phyloP scores from a whole-genome alignment of 2,329 filamentous ascomycete species.

The Epichloe bromicola region DNA sequence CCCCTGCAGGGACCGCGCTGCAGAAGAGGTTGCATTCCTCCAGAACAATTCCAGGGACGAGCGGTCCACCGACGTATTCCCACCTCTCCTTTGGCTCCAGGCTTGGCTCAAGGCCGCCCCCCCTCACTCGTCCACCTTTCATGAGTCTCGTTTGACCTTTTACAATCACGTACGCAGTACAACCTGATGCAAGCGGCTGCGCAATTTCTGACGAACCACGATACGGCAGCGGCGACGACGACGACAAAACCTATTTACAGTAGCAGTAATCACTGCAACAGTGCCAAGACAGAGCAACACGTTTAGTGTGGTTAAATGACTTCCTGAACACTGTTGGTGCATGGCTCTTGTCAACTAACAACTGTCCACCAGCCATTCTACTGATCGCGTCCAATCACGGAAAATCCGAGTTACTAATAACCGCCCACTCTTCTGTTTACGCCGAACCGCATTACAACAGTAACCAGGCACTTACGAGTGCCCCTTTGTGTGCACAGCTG shows the following conservation, averaged over 20 bases:
- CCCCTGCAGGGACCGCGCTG: neutral
- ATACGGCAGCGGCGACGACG: neutral
- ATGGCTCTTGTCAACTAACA: neutral
- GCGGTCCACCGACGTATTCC: neutral
- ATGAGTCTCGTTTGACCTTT: neutral
- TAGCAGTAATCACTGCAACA: neutral
- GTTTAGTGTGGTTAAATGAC: neutral
- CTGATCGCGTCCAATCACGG: neutral
- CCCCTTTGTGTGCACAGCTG: no score
- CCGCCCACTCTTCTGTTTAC: no score
- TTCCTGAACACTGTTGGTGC: neutral
- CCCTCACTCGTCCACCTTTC: neutral
- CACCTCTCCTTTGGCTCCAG: neutral
- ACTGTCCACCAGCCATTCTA: neutral
- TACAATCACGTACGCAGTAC: neutral
- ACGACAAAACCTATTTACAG: neutral
- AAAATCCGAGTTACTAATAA: neutral
- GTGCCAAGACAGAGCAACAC: neutral
- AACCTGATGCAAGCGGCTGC: neutral
- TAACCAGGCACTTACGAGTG: no score
- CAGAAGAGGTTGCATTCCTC: neutral
- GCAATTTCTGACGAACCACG: neutral
- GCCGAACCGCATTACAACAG: no score
- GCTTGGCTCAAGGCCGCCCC: neutral
- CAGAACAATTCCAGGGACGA: neutral